Evolutionary conservation across 31 red algal species (phyloP).

Genomic region (Bonnemaisonia californica): DNA sequence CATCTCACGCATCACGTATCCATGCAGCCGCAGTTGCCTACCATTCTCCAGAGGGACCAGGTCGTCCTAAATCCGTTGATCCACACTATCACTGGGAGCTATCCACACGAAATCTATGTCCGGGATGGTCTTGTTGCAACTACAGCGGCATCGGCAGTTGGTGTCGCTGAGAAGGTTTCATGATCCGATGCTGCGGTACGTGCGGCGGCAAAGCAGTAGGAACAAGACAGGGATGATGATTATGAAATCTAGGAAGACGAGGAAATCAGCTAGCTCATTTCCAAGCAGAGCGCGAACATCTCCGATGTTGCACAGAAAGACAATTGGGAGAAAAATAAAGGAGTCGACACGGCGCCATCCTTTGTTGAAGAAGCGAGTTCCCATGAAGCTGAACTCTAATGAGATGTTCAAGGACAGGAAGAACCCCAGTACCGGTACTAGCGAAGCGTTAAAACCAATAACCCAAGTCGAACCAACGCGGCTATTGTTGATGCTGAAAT

Average conservation of each 20-base stretch:
- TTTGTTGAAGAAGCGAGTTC: constrained; percentile 11
- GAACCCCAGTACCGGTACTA: not conserved
- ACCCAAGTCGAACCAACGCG: not conserved
- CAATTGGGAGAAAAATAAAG: constrained; percentile 20
- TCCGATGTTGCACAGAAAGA: not conserved
- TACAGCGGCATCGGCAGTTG: not conserved
- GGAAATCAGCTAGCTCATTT: not conserved
- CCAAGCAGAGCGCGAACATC: not conserved
- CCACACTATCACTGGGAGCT: constrained; percentile 44
- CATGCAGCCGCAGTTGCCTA: constrained; percentile 47
- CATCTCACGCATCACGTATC: constrained; percentile 65
- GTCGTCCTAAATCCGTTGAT: constrained; percentile 61
- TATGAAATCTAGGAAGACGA: not conserved
- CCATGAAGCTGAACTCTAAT: constrained; percentile 22
- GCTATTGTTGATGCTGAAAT: not conserved
- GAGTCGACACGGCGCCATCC: constrained; percentile 27
- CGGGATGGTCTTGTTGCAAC: constrained; percentile 12
- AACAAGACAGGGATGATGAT: not conserved
- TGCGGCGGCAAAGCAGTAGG: not conserved
- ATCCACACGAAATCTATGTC: constrained; percentile 89
- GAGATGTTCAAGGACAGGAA: constrained; percentile 5
- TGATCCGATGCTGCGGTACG: constrained; percentile 9
- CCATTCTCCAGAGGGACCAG: constrained; percentile 42
- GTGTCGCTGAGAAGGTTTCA: not conserved
- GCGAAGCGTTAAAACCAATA: not conserved